These are phyloP conservation scores for Capsicum chinense DNA, from an alignment of 257 asterid species.

Conservation along the genomic window DNA sequence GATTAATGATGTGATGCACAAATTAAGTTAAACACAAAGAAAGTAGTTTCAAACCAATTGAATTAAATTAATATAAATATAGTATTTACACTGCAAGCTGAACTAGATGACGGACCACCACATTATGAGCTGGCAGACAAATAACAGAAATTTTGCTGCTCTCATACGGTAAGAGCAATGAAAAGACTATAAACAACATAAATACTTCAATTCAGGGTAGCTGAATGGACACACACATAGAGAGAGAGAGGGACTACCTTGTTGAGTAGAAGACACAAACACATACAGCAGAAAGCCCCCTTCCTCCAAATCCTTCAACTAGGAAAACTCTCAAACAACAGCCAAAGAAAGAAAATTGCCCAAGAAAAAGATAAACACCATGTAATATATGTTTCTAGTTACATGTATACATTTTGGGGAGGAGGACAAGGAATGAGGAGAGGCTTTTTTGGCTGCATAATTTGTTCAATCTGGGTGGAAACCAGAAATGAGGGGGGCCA, in stretches of 20 bases:
- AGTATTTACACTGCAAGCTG: neutral
- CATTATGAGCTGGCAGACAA: neutral
- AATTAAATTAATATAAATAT: neutral
- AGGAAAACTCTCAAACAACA: constrained; percentile 11
- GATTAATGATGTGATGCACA: constrained; percentile 68
- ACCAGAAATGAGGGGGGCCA: too few relatives aligned
- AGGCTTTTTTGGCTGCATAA: too few relatives aligned
- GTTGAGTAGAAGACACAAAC: neutral
- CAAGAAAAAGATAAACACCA: neutral
- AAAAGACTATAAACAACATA: neutral
- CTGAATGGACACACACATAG: neutral
- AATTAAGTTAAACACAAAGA: neutral
- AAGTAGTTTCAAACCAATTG: neutral
- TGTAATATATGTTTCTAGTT: neutral
- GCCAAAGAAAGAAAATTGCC: constrained; percentile 12
- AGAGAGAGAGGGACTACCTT: neutral
- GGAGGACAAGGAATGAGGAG: too few relatives aligned
- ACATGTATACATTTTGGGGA: too few relatives aligned
- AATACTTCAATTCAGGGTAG: constrained; percentile 6
- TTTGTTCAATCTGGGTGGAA: too few relatives aligned
- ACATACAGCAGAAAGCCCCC: neutral
- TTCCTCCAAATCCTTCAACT: neutral
- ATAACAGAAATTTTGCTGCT: neutral
- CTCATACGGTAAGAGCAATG: neutral
- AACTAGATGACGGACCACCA: neutral